Percentiles rank a stretch among this genome's conserved stretches.
Evolutionary conservation across 805 yeast species (phyloP).

Genomic region (Priceomyces fermenticarens): DNA sequence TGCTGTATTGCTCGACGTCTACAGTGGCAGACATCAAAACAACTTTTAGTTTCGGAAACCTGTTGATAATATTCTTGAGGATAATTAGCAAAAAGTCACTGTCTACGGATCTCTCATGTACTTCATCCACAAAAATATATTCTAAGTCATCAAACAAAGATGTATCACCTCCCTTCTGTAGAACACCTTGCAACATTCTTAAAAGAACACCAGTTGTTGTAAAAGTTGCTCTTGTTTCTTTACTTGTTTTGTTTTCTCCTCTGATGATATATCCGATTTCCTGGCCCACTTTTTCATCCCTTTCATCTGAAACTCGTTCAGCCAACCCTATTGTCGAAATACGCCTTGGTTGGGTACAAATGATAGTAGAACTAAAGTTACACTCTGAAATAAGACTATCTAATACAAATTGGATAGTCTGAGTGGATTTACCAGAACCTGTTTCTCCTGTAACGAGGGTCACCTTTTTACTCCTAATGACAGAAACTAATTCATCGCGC

Average conservation of each 20-base stretch:
- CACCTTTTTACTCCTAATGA: constrained; percentile 59
- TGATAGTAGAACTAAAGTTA: constrained; percentile 55
- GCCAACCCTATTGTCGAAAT: constrained; percentile 94
- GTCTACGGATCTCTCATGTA: constrained; percentile 93
- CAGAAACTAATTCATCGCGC: constrained; percentile 49
- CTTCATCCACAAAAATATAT: constrained; percentile 86
- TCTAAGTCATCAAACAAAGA: constrained; percentile 53
- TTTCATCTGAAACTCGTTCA: constrained; percentile 84
- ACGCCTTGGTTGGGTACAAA: constrained; percentile 95
- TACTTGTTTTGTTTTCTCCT: constrained; percentile 73
- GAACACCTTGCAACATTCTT: constrained; percentile 69
- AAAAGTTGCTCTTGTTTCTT: constrained; percentile 71
- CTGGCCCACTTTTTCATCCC: constrained; percentile 59
- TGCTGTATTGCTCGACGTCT: constrained; percentile 61
- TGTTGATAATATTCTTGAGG: constrained; percentile 56
- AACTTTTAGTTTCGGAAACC: constrained; percentile 56
- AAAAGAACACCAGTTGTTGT: constrained; percentile 91
- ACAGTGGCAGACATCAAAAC: constrained; percentile 95
- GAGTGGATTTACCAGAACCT: constrained; percentile 97
- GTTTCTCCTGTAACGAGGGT: constrained; percentile 92
- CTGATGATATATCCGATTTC: constrained; percentile 89
- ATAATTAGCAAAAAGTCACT: constrained; percentile 81
- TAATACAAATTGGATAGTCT: constrained; percentile 82
- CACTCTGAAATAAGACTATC: constrained; percentile 56
- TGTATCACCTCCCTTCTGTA: constrained; percentile 20